Evolutionary conservation across 1,139 yeast species (phyloP), one percentile per base, ranked within the genome.

Genomic region (Pichia sp.): DNA sequence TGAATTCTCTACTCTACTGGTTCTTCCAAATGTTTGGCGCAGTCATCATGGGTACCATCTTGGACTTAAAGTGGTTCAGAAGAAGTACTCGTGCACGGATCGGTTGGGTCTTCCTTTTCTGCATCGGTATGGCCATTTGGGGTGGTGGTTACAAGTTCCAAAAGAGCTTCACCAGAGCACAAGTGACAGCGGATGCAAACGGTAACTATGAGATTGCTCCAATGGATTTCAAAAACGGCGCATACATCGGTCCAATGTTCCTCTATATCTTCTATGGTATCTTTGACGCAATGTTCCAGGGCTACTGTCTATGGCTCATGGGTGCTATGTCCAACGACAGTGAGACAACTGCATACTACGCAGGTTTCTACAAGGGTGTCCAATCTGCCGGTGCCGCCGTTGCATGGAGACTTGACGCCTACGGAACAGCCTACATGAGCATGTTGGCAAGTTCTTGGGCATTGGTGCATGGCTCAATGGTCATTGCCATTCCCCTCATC

Each of bases 301-400:
- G 79, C 30, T 80, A 65, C 63, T 72, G 75, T 54, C 77, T 79
- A 66, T 82, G 84, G 82, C 55, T 75, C 36, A 68, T 82, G 66
- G 86, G 86, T 50, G 77, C 83, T 30, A 65, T 81, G 54, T 75
- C 84, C 55, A 80, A 80, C 65, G 76, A 77, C 63, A 78, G 84
- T 36, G 73, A 78, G 67, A 79, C 75, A 63, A 68, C 74, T 26
- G 83, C 85, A 12, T 69, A 80, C 54, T 80, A 79, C 60, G 83
- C 81, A 44, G 85, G 85, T 45, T 78, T 78, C 66, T 82, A 79
- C 70, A 82, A 82, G 69, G 81, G 84, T 55, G 67, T 81, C 49
- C 87, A 82, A 68, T 76, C 82, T 28, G 85, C 83, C 13, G 85
- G 83, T 62, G 81, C 82, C 21, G 85, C 83, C 22, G 71, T 82